phyloP scores from a whole-genome alignment of 2,329 filamentous ascomycete species.

The Fusarium cicatricum region DNA sequence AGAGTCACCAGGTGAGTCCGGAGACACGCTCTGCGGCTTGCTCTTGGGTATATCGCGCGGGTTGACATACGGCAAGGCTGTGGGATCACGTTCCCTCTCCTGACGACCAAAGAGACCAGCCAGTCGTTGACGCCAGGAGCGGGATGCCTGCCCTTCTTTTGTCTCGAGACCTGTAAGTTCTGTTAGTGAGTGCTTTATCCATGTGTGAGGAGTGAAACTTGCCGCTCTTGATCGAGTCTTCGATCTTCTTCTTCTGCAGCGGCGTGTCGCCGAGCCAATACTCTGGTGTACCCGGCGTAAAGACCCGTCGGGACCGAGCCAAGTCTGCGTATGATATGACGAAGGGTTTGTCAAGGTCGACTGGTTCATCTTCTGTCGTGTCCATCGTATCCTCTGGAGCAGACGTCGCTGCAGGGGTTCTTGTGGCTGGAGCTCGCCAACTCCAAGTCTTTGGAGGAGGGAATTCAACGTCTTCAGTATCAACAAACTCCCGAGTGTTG shows the following conservation, averaged over 20 bases:
- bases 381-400: not conserved
- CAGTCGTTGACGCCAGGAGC: slow-evolving; percentile 23
- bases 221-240: slow-evolving; percentile 32
- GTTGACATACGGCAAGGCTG: slow-evolving; percentile 29
- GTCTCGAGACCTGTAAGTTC: slow-evolving; percentile 21
- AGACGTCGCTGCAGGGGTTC: not conserved
- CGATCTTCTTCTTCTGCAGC: slow-evolving; percentile 40
- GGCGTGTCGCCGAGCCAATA: slow-evolving; percentile 45
- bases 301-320: slow-evolving; percentile 30
- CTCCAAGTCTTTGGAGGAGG: not conserved
- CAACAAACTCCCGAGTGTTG: not conserved
- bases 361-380: not conserved
- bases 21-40: slow-evolving; percentile 5
- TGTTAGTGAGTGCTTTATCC: slow-evolving; percentile 1
- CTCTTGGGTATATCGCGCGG: slow-evolving; percentile 32
- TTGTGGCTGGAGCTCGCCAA: not conserved
- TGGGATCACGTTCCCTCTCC: slow-evolving; percentile 12
- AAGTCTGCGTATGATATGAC: slow-evolving; percentile 23
- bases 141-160: not conserved
- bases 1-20: not conserved
- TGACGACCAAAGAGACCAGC: slow-evolving; percentile 9
- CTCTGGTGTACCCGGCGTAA: slow-evolving; percentile 35
- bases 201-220: slow-evolving; percentile 11
- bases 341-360: slow-evolving; percentile 7
- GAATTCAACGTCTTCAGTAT: not conserved